Evolutionary conservation across 352 stramenopile genomes (phyloP).

Genomic region (Globisporangium sylvaticum): DNA sequence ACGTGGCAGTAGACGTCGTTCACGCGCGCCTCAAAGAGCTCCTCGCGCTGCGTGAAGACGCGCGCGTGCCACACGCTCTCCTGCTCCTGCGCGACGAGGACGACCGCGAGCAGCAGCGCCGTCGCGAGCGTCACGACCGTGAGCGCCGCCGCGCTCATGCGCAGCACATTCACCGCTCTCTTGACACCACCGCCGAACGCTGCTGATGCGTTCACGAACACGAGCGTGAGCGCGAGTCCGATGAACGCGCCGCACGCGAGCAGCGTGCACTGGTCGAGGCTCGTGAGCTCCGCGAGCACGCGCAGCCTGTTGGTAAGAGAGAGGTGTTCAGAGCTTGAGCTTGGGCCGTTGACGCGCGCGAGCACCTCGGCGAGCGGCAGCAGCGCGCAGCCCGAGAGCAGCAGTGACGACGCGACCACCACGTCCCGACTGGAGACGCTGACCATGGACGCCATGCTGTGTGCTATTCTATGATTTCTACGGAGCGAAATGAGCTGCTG

Average conservation of each 20-base stretch:
- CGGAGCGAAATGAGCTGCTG: not conserved
- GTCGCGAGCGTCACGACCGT: constrained; percentile 15
- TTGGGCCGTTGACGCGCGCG: constrained; percentile 2
- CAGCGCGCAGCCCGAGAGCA: constrained; percentile 23
- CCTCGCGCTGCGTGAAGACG: constrained; percentile 22
- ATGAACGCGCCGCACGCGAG: constrained; percentile 15
- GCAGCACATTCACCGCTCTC: constrained; percentile 13
- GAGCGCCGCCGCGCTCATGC: constrained; percentile 12
- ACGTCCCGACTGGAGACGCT: constrained; percentile 7
- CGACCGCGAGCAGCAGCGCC: constrained; percentile 17
- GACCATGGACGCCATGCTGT: constrained; percentile 3
- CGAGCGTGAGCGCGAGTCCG: constrained; percentile 22
- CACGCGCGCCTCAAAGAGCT: constrained; percentile 28
- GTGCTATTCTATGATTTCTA: not conserved
- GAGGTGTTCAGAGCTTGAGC: not conserved
- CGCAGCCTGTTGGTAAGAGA: constrained; percentile 10
- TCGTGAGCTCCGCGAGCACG: constrained; percentile 17
- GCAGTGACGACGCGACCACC: constrained; percentile 7
- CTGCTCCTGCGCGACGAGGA: constrained; percentile 15
- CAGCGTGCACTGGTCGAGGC: constrained; percentile 26
- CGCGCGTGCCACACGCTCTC: constrained; percentile 30
- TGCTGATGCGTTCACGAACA: constrained; percentile 19
- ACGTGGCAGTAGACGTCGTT: constrained; percentile 51
- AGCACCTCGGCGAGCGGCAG: constrained; percentile 30
- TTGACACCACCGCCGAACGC: not conserved